phyloP scores from a whole-genome alignment of 139 green algal genomes.

The Volvox reticuliferus region DNA sequence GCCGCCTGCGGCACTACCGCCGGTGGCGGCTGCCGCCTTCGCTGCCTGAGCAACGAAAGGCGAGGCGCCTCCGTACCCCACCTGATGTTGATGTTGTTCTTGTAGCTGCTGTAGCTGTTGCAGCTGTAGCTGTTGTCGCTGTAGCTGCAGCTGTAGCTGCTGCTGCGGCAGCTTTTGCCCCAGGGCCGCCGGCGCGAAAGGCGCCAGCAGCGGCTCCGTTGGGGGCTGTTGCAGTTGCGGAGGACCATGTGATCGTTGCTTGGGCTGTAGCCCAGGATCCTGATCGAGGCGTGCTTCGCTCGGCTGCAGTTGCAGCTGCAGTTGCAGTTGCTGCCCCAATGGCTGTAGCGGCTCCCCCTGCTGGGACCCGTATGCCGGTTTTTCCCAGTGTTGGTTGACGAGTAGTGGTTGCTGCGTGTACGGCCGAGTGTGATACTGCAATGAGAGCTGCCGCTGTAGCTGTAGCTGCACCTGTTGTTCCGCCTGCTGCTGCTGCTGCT shows the following conservation, averaged over 20 bases:
- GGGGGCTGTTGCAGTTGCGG: neutral
- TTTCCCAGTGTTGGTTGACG: neutral
- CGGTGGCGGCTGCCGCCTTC: too few relatives aligned
- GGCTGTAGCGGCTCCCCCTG: slow-evolving; percentile 1
- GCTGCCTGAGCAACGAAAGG: too few relatives aligned
- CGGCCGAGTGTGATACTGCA: neutral
- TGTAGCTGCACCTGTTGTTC: neutral
- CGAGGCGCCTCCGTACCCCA: too few relatives aligned
- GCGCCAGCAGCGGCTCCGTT: neutral
- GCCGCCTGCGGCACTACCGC: too few relatives aligned
- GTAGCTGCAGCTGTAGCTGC: neutral
- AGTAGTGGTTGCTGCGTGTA: neutral
- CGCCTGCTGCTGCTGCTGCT: neutral
- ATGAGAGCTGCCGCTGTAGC: neutral
- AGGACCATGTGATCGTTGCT: neutral
- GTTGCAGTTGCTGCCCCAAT: neutral
- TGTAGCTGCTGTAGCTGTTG: neutral
- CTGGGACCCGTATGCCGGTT: too few relatives aligned
- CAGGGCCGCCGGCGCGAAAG: neutral
- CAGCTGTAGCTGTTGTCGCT: neutral
- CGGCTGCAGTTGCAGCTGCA: neutral
- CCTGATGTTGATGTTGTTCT: too few relatives aligned
- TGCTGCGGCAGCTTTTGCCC: neutral
- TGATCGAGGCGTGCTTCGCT: neutral
- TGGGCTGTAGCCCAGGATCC: too few relatives aligned